A percentile compares a stretch with the other conserved stretches of the same genome.
phyloP scores from a whole-genome alignment of 2,329 filamentous ascomycete genomes.

The Ceratocystis destructans region DNA sequence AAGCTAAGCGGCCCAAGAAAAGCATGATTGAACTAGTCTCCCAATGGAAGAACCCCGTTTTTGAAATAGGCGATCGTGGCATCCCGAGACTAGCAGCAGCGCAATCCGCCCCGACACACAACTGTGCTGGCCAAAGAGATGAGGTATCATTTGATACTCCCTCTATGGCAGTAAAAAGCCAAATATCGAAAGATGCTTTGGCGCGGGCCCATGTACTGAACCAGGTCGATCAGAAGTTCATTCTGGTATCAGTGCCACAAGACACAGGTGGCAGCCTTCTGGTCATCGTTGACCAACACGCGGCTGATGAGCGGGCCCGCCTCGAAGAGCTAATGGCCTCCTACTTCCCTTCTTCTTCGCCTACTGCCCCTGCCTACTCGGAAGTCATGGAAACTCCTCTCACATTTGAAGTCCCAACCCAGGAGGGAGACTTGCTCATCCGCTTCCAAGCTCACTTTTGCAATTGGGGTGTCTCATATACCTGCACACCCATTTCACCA shows the following conservation, averaged over 20 bases:
- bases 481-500: neutral
- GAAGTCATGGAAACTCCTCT: conserved; percentile 40
- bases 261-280: conserved; percentile 36
- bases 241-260: conserved; percentile 44
- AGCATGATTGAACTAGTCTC: conserved; percentile 51
- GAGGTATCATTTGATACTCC: conserved; percentile 14
- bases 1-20: conserved; percentile 21
- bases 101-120: conserved; percentile 22
- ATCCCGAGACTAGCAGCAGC: conserved; percentile 31
- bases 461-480: conserved; percentile 60
- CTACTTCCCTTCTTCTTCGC: conserved; percentile 31
- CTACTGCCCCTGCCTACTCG: conserved; percentile 22
- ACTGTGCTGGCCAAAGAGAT: conserved; percentile 20
- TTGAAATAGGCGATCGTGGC: conserved; percentile 35
- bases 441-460: conserved; percentile 44
- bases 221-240: conserved; percentile 84
- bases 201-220: conserved; percentile 50
- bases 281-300: conserved; percentile 82
- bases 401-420: conserved; percentile 47
- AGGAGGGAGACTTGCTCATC: conserved; percentile 47
- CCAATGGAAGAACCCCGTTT: conserved; percentile 65
- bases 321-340: conserved; percentile 56
- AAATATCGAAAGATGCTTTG: conserved; percentile 50
- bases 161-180: conserved; percentile 23
- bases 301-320: conserved; percentile 75